Base-by-base conservation (phyloP, 495 filamentous ascomycete species). In the Penicillium roqueforti region DNA sequence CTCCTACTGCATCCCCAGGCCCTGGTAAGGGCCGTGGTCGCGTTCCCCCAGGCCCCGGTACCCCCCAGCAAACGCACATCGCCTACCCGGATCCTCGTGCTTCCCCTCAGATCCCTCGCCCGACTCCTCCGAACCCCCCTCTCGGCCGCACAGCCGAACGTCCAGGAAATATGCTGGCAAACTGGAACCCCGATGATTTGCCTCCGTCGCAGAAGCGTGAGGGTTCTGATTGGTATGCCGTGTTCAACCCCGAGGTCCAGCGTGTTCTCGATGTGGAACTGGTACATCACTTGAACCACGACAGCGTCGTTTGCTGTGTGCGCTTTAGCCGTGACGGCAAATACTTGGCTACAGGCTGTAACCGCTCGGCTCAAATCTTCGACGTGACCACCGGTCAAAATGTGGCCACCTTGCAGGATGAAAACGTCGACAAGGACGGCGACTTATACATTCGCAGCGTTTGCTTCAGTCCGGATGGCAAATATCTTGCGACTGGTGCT, bases 361-460 rank as follows among this genome's bases (percentile, higher is more conserved):
- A 95, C 67, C 77, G 87, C 56, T 92, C 88, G 4, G 90, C 90
- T 25, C 89, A 93, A 64, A 95, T 95, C 56, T 95, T 91, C 68
- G 90, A 95, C 58, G 90, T 95, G 31, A 73, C 72, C 43, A 85
- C 81, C 8, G 90, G 90, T 47, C 83, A 87, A 54, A 89, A 88
- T 66, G 79, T 93, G 46, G 88, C 87, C 51, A 80, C 86, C 22
- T 72, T 93, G 36, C 87, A 91, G 63, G 90, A 95, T 60, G 91
- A 93, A 57, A 83, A 79, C 37, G 89, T 88, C 43, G 90, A 95
- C 62, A 82, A 88, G 45, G 86, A 83, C 51, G 89, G 90, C 3
- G 90, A 95, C 71, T 76, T 95, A 16, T 95, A 95, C 63, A 95
- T 95, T 59, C 75, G 90, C 60, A 95, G 90, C 62, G 90, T 95